A percentile compares a stretch with the other conserved stretches of the same genome.
Evolutionary conservation across 106 monocot genomes (phyloP).

Genomic region (Allium cepa): DNA sequence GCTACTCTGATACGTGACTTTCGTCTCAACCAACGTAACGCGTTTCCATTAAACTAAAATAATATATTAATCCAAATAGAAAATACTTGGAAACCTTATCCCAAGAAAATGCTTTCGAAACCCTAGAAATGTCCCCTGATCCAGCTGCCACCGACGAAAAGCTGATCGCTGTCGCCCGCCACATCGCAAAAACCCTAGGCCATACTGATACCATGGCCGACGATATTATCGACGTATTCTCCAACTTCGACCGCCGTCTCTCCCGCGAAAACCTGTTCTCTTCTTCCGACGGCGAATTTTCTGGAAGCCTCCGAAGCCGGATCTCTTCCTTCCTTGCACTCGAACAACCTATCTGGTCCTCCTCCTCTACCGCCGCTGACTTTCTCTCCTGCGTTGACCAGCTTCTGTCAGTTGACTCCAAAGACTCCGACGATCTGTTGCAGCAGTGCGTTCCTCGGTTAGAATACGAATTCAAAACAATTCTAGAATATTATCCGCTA

Average conservation of each 20-base stretch:
- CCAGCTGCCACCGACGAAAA: slow-evolving; percentile 56
- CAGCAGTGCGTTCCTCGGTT: slow-evolving; percentile 61
- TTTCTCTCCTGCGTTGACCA: slow-evolving; percentile 75
- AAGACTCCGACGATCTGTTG: slow-evolving; percentile 55
- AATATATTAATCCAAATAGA: no score
- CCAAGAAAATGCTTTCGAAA: neutral
- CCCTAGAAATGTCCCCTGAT: slow-evolving; percentile 23
- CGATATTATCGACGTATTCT: slow-evolving; percentile 79
- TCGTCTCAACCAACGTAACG: no score
- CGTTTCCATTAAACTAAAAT: no score
- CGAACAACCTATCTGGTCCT: slow-evolving; percentile 74
- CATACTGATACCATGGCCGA: slow-evolving; percentile 78
- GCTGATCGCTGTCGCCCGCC: slow-evolving; percentile 73
- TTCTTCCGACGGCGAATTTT: slow-evolving; percentile 10
- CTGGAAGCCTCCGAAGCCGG: slow-evolving; percentile 41
- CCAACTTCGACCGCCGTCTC: slow-evolving; percentile 76
- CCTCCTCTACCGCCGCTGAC: slow-evolving; percentile 36
- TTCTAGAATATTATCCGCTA: slow-evolving; percentile 34
- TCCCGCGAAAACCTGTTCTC: slow-evolving; percentile 68
- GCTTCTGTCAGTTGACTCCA: slow-evolving; percentile 41
- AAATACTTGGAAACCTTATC: neutral
- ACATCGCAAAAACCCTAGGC: slow-evolving; percentile 74
- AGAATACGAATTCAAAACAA: slow-evolving; percentile 68
- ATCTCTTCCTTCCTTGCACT: slow-evolving; percentile 38
- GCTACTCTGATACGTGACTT: no score